Evolutionary conservation across 2,329 filamentous ascomycete genomes (phyloP), one percentile per base, ranked within the genome.

Genomic region (Ophiostoma angusticollis): DNA sequence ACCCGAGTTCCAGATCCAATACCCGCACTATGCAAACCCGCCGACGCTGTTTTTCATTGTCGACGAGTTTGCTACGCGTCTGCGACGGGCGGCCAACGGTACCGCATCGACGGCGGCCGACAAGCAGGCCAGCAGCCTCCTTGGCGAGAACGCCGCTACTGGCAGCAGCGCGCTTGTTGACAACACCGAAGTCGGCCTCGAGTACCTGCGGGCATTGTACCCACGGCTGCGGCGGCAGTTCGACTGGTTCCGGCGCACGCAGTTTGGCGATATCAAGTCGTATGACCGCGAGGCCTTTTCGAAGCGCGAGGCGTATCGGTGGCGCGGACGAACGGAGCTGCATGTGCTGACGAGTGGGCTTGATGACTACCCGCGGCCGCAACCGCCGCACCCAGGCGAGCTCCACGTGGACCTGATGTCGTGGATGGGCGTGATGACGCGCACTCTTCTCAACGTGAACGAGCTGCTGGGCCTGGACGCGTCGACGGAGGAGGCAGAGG

Each of bases 351-450:
- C 91, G 5, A 94, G 86, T 37, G 91, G 91, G 3, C 73, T 98
- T 2, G 91, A 98, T 53, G 91, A 98, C 62, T 98, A 96, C 55
- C 91, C 91, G 35, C 84, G 91, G 35, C 72, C 91, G 8, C 84
- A 93, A 58, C 87, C 91, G 12, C 91, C 91, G 19, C 87, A 95
- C 57, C 89, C 91, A 0, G 89, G 85, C 52, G 91, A 98, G 72
- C 72, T 98, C 35, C 89, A 98, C 57, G 79, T 93, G 22, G 91
- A 98, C 59, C 69, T 96, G 39, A 82, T 98, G 58, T 84, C 84
- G 37, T 98, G 91, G 91, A 82, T 98, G 62, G 91, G 89, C n/a
- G 75, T 95, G 64, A 93, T 95, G 84, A 80, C 84, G 29, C 78
- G 80, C 47, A 80, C 82, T n/a, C 73, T 98, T 39, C 71, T 77